Evolutionary conservation across 257 asterid genomes (phyloP), one percentile per base, ranked within the genome.

Genomic region (Ligustrum vulgare): DNA sequence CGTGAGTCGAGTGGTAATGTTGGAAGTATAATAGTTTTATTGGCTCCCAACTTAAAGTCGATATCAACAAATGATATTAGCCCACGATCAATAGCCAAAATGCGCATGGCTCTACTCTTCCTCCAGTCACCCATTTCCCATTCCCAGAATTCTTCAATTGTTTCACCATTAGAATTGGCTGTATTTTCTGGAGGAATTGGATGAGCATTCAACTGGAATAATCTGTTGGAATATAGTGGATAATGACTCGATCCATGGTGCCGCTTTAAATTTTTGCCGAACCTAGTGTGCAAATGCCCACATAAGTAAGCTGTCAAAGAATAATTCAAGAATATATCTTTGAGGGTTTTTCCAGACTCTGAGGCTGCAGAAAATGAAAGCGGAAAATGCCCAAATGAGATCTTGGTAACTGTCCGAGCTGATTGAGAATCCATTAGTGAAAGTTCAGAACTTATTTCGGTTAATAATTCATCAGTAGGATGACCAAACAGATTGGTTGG

Each of bases 51-150:
- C 69, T 75, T 85, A 75, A 93, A 88, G 84, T 91, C 78, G 47
- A 87, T 22, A 78, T 93, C 99, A 37, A 83, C 80, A 72, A 93
- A 95, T 65, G 99, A 95, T 34, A 87, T 85, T 60, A 65, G 88
- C 33, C 97, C 98, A 70, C 85, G 78, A 81, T 95, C 99, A 54
- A 95, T 74, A 62, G 97, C 97, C 82, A 93, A 85, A 82, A 95
- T 79, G 15, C 97, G 96, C 97, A 95, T 91, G 33, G 88, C 82
- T 86, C 97, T 76, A 81, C 84, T 89, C 81, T 80, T 83, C 69
- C 94, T 88, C 99, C 98, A 95, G 75, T 95, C 99, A 37, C 98
- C 97, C 97, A 93, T 90, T 85, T 95, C 97, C 91, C 84, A 88
- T 80, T 95, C 99, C 99, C 99, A 95, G 86, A 95, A 95, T 22